phyloP scores from a whole-genome alignment of 495 filamentous ascomycete species.

The Aspergillus conjunctus region DNA sequence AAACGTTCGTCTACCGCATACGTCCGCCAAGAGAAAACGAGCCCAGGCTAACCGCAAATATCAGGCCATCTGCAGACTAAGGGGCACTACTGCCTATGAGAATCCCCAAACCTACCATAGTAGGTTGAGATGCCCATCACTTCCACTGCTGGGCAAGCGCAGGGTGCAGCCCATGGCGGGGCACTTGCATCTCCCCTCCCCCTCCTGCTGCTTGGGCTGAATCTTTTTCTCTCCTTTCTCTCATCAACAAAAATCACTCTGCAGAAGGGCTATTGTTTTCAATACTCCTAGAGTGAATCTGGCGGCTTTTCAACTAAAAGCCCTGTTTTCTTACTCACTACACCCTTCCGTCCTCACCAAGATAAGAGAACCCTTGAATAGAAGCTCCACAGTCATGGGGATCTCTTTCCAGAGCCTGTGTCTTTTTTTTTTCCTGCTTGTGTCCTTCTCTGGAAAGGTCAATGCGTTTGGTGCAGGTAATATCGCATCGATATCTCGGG shows the following conservation, averaged over 20 bases:
- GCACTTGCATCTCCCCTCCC: constrained; percentile 13
- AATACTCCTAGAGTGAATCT: neutral
- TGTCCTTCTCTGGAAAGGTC: constrained; percentile 63
- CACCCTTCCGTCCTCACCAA: neutral
- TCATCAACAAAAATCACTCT: neutral
- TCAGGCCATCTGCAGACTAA: constrained; percentile 2
- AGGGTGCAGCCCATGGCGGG: constrained; percentile 13
- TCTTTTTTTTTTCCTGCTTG: constrained; percentile 53
- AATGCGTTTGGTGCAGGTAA: constrained; percentile 88
- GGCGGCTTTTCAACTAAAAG: neutral
- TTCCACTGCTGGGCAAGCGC: neutral
- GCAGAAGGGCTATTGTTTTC: neutral
- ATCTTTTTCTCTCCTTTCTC: neutral
- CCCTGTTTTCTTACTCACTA: neutral
- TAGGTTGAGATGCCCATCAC: constrained; percentile 6
- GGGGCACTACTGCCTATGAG: neutral
- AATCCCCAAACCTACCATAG: neutral
- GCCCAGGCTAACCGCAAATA: neutral
- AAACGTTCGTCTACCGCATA: too few relatives aligned
- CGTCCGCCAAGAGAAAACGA: neutral
- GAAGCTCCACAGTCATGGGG: constrained; percentile 26
- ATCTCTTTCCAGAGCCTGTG: constrained; percentile 33
- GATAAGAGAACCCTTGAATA: neutral
- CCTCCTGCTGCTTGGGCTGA: constrained; percentile 4
- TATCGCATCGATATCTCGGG: constrained; percentile 72